Evolutionary conservation across 345 rosid genomes (phyloP).

Genomic region (Syzygium jambos): DNA sequence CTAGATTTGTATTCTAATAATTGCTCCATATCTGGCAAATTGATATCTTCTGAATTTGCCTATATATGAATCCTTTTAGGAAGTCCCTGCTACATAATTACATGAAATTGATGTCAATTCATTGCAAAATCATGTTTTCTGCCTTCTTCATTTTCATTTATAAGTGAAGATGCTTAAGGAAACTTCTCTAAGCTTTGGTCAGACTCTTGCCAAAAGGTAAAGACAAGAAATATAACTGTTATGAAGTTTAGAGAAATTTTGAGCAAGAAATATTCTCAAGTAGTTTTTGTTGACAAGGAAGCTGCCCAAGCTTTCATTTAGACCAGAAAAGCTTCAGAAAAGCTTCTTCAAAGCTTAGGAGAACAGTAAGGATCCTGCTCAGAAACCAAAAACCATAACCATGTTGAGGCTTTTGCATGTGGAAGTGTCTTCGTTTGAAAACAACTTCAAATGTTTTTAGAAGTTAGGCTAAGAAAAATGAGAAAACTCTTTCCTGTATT

Average conservation of each 20-base stretch:
- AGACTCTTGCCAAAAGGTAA: background rate
- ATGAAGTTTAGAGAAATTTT: background rate
- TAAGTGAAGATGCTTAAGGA: background rate
- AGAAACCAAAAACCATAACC: background rate
- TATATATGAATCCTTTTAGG: background rate
- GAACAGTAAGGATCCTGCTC: background rate
- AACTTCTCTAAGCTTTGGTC: background rate
- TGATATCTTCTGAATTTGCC: background rate
- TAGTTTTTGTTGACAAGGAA: background rate
- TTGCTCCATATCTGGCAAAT: background rate
- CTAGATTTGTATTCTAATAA: background rate
- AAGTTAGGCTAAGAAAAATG: background rate
- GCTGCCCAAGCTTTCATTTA: background rate
- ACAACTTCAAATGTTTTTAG: background rate
- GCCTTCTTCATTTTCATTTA: background rate
- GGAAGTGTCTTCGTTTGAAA: background rate
- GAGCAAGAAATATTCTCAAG: background rate
- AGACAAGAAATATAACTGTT: background rate
- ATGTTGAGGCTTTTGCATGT: background rate
- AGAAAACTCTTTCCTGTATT: background rate
- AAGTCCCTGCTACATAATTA: background rate
- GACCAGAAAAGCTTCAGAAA: background rate
- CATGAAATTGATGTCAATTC: background rate
- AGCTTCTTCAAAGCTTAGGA: background rate
- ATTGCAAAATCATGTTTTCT: background rate